These are phyloP conservation scores for Colletotrichum limetticola DNA, from an alignment of 2,329 filamentous ascomycete species.

Conservation along the genomic window DNA sequence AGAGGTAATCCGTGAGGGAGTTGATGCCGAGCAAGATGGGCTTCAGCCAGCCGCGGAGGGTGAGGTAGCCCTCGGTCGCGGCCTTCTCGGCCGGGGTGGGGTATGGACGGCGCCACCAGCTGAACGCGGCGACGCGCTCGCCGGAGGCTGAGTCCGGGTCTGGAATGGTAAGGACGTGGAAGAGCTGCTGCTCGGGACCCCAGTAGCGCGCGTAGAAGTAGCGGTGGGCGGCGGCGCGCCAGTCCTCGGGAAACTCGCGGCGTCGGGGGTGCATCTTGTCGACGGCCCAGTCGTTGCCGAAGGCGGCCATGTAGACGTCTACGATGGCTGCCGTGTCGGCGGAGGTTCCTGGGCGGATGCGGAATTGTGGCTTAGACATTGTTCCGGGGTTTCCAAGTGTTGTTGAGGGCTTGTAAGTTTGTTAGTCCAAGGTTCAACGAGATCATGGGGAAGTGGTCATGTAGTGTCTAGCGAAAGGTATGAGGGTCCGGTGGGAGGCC, in stretches of 20 bases:
- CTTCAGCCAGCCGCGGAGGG: constrained; percentile 42
- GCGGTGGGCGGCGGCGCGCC: constrained; percentile 38
- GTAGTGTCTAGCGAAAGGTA: not conserved
- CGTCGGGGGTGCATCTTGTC: constrained; percentile 45
- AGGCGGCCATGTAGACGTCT: constrained; percentile 43
- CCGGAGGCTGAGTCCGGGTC: constrained; percentile 35
- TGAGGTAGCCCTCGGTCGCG: constrained; percentile 30
- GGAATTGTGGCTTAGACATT: constrained; percentile 36
- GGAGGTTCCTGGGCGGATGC: constrained; percentile 44
- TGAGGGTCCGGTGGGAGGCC: not conserved
- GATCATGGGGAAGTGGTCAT: not conserved
- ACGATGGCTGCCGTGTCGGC: constrained; percentile 43
- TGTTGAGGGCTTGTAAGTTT: not conserved
- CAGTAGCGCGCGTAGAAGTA: constrained; percentile 47
- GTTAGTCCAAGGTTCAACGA: no score
- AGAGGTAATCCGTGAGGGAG: constrained; percentile 40
- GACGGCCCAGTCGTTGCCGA: constrained; percentile 44
- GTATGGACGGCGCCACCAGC: constrained; percentile 47
- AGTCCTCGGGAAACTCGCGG: constrained; percentile 37
- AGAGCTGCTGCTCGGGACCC: constrained; percentile 42
- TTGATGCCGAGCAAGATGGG: constrained; percentile 41
- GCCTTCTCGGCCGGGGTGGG: constrained; percentile 18
- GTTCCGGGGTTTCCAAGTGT: not conserved
- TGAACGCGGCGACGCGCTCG: constrained; percentile 42
- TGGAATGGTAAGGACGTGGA: constrained; percentile 41